These are phyloP conservation scores for Saturnispora besseyi DNA, from an alignment of 805 yeast species.

Conservation along the genomic window DNA sequence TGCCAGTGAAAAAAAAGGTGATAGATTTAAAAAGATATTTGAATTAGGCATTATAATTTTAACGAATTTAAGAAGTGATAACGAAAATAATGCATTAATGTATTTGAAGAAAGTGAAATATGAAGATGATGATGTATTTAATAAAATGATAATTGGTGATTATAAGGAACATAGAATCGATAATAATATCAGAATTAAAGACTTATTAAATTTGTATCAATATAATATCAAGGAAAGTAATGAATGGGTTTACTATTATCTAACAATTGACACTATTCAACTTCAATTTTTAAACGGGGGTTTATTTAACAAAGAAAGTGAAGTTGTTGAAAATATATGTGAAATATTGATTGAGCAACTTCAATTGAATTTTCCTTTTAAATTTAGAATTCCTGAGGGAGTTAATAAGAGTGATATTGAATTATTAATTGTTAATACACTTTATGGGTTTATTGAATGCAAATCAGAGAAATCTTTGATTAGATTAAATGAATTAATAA, in stretches of 20 bases:
- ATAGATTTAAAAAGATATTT: neutral
- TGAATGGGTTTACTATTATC: constrained; percentile 68
- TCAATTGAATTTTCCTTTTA: constrained; percentile 39
- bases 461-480: constrained; percentile 42
- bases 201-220: constrained; percentile 44
- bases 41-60: constrained; percentile 4
- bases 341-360: constrained; percentile 48
- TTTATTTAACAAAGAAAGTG: constrained; percentile 36
- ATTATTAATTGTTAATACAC: constrained; percentile 52
- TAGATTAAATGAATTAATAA: constrained; percentile 57
- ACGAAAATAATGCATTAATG: neutral
- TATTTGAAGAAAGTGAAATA: neutral
- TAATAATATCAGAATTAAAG: constrained; percentile 38
- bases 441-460: constrained; percentile 57
- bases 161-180: constrained; percentile 18
- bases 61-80: constrained; percentile 1
- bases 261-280: constrained; percentile 56
- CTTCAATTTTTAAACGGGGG: constrained; percentile 55
- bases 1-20: neutral
- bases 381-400: constrained; percentile 27
- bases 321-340: constrained; percentile 34
- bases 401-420: constrained; percentile 54
- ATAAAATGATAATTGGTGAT: constrained; percentile 30
- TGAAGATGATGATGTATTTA: constrained; percentile 20
- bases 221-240: constrained; percentile 41